Base-by-base conservation (phyloP, 176 grass and related monocot species). In the Avena insularis region DNA sequence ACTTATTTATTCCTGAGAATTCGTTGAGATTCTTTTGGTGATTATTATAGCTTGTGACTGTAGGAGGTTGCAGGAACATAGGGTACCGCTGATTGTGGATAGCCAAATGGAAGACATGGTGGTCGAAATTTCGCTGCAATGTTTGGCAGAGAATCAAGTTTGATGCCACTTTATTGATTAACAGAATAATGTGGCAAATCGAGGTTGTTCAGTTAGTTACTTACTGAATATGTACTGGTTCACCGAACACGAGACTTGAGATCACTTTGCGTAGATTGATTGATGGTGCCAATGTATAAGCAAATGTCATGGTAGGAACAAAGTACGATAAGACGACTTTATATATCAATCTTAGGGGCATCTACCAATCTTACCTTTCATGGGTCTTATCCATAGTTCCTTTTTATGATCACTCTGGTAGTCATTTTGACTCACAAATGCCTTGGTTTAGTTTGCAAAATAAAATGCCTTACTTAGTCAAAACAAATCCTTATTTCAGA, bases 61-160 rank as follows among this genome's bases (percentile, higher is more conserved):
- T 83, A 81, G 82, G 90, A 83, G 86, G 86, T 91, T 89, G 83
- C 83, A 89, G 90, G 83, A 86, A 86, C 90, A 91, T 12, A 79
- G 43, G 79, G 86, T 38, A 91, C 85, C 86, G 56, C 55, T 57
- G 74, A 81, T 82, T 36, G 64, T 27, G 53, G 88, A 71, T 83
- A 35, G 90, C 88, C 90, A 88, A 91, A 85, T 21, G 43, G 61
- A 51, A 51, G 76, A 81, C 63, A 38, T 58, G 58, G 59, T 50
- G 25, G 54, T 87, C 38, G 49, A 85, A 85, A 82, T 88, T 91
- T 82, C 77, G 78, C 71, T 71, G 77, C 90, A 61, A 36, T 55
- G 71, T 45, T 55, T 55, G 69, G 17, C 77, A 85, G 77, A 78
- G 90, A 91, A 88, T 88, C 90, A 81, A 77, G 68, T 82, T 82